Conservation (phyloP, 2,329 filamentous ascomycete genomes). For the Penicillium fuscoglaucum region DNA sequence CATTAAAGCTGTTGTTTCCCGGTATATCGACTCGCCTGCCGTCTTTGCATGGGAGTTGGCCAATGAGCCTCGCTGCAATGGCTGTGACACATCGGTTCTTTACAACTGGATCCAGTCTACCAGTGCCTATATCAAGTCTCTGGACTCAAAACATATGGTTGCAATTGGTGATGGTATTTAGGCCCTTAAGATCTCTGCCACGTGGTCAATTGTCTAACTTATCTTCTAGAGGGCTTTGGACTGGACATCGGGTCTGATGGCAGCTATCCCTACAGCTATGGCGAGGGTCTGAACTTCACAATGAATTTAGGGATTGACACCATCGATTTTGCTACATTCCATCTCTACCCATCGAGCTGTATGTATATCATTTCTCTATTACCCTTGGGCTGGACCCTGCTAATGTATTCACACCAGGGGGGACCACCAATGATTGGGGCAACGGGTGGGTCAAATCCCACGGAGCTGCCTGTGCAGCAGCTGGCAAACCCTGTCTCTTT, state of each 20-base stretch:
- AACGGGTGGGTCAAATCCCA: slow-evolving; percentile 52
- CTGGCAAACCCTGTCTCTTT: slow-evolving; percentile 44
- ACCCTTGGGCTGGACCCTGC: neutral
- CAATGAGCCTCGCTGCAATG: slow-evolving; percentile 65
- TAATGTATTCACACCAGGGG: slow-evolving; percentile 28
- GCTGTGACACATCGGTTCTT: slow-evolving; percentile 59
- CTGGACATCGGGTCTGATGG: slow-evolving; percentile 47
- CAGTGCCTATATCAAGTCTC: slow-evolving; percentile 62
- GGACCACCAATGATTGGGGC: slow-evolving; percentile 45
- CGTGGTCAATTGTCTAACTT: neutral
- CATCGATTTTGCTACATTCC: slow-evolving; percentile 58
- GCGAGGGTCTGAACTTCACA: slow-evolving; percentile 55
- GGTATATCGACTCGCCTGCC: slow-evolving; percentile 60
- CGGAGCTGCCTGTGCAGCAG: slow-evolving; percentile 38
- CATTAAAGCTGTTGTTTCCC: slow-evolving; percentile 58
- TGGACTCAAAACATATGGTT: slow-evolving; percentile 63
- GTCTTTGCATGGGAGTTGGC: slow-evolving; percentile 69
- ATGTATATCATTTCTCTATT: slow-evolving; percentile 6
- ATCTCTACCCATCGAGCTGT: slow-evolving; percentile 54
- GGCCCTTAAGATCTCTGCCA: neutral
- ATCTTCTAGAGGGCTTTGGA: slow-evolving; percentile 56
- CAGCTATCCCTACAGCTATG: slow-evolving; percentile 54
- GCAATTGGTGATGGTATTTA: slow-evolving; percentile 55
- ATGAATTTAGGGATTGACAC: slow-evolving; percentile 54
- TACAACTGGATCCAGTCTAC: slow-evolving; percentile 60